Conservation (phyloP, 805 yeast genomes). For the Cyberlindnera mycetangii region DNA sequence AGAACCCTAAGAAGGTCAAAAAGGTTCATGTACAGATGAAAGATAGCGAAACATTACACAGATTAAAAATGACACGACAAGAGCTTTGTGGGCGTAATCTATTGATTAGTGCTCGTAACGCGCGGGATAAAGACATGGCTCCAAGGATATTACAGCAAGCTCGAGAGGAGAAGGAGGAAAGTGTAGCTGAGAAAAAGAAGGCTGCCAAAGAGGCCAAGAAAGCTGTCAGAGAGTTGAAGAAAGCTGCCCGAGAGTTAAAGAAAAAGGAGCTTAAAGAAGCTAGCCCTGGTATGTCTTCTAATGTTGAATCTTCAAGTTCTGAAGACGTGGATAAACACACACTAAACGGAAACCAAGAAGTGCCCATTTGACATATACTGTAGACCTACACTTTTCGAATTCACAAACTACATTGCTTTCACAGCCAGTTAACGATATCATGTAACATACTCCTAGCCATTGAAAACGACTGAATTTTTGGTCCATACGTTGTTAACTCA, state of each 20-base stretch:
- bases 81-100: conserved; percentile 40
- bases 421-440: not conserved
- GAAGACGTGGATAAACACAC: not conserved
- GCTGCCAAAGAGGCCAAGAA: conserved; percentile 34
- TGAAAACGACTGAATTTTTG: not conserved
- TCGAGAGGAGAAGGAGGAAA: conserved; percentile 25
- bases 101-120: conserved; percentile 35
- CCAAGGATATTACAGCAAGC: conserved; percentile 24
- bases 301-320: not conserved
- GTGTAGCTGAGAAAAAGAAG: conserved; percentile 35
- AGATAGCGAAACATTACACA: conserved; percentile 58
- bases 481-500: too few species aligned
- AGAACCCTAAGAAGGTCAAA: conserved; percentile 52
- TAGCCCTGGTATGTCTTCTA: not conserved
- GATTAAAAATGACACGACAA: conserved; percentile 59
- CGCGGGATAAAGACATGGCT: conserved; percentile 36
- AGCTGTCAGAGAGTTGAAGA: not conserved
- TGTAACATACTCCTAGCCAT: not conserved
- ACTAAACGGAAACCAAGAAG: not conserved
- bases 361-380: not conserved
- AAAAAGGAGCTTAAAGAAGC: not conserved
- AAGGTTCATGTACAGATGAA: conserved; percentile 51
- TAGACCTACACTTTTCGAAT: too few species aligned
- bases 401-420: too few species aligned
- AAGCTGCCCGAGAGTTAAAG: not conserved